Evolutionary conservation across 2,329 filamentous ascomycete genomes (phyloP), one percentile per base, ranked within the genome.

Genomic region (Talaromyces sp.): DNA sequence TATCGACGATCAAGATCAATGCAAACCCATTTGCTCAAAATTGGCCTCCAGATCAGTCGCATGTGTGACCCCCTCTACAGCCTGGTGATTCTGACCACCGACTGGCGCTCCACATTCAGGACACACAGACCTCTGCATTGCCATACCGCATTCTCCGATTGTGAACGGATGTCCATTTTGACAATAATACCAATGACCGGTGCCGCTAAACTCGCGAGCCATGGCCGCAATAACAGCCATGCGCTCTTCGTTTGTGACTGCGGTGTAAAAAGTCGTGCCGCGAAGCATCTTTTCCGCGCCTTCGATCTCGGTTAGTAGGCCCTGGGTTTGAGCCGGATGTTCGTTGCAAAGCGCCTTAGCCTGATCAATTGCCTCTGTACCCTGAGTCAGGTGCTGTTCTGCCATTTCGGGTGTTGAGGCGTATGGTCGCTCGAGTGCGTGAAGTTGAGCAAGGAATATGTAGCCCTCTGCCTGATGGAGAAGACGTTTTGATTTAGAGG

Each of bases 181-280:
- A 65, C 78, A 79, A 62, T 77, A 74, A 63, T 79, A 83, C 70
- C 78, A 81, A 66, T 81, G 80, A 0, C 87, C 87, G 0, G 82
- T 86, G 0, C 83, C 82, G 0, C 61, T 67, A 43, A 86, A 82
- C 67, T 84, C 82, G 0, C 57, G 64, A 0, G 81, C 72, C 85
- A 88, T 87, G 2, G 86, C 85, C 1, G 68, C 61, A 61, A 83
- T 79, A 2, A 87, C 80, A 0, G 77, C 80, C 39, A 78, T 77
- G 70, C 84, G 81, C 75, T 89, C 85, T 3, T 82, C 79, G 10
- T 76, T 79, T 0, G 80, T 83, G 15, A 87, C 80, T 0, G 77
- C 66, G 2, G 74, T 72, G 72, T 86, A 85, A 68, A 86, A 85
- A 0, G 78, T 78, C 1, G 76, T 75, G 8, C 76, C 77, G 0